Evolutionary conservation across 2,329 filamentous ascomycete genomes (phyloP).

Genomic region (Sphaerostilbella broomeana): DNA sequence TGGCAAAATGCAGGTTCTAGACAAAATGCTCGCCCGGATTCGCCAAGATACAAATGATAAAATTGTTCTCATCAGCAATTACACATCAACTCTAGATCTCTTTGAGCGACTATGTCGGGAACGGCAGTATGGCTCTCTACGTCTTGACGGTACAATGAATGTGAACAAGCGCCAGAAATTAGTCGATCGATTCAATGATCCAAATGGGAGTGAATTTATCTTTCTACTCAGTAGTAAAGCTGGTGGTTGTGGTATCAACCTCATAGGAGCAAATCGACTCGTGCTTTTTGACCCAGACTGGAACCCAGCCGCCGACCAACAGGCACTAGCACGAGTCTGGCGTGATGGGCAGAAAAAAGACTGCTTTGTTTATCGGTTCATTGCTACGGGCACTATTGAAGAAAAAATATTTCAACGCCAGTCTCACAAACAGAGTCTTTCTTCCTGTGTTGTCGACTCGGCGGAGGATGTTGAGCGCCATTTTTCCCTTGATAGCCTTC

Average conservation of each 20-base stretch:
- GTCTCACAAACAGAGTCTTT: conserved; percentile 94
- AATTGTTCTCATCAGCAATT: conserved; percentile 97
- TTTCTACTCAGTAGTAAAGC: conserved; percentile 97
- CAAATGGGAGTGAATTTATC: conserved; percentile 80
- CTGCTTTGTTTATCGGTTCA: conserved; percentile 99
- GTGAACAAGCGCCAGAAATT: conserved; percentile 95
- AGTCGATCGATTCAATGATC: conserved; percentile 96
- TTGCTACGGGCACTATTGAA: conserved; percentile 94
- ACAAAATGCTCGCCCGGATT: conserved; percentile 93
- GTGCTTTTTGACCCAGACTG: conserved; percentile 96
- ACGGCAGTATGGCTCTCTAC: conserved; percentile 76
- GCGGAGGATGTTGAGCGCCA: conserved; percentile 96
- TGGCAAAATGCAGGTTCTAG: conserved; percentile 97
- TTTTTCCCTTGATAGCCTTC: conserved; percentile 83
- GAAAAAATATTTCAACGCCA: conserved; percentile 99
- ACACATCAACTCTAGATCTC: conserved; percentile 90
- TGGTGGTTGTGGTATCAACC: conserved; percentile 90
- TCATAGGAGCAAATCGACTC: conserved; percentile 89
- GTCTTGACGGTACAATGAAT: conserved; percentile 95
- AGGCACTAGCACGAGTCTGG: conserved; percentile 95
- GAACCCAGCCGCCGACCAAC: conserved; percentile 97
- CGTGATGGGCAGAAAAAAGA: conserved; percentile 99
- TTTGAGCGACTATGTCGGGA: conserved; percentile 86
- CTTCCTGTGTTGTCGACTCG: conserved; percentile 91
- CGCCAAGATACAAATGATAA: conserved; percentile 97